Conservation (phyloP, 1,284 basidiomycete genomes). For the Trichosporon faecale region DNA sequence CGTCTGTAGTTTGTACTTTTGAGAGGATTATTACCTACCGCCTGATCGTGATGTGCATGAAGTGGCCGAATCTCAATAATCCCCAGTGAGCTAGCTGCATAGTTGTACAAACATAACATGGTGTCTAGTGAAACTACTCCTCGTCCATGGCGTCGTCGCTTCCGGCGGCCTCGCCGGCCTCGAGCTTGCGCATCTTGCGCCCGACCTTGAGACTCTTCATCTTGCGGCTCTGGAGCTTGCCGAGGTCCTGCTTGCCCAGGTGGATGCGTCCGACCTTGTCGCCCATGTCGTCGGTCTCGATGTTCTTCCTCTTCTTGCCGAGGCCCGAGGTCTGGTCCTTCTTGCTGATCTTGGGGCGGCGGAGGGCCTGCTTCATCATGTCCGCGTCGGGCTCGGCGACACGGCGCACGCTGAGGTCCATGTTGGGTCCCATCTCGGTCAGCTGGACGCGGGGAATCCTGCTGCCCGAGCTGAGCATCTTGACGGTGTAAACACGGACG, state of each 20-base stretch:
- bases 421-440: conserved; percentile 82
- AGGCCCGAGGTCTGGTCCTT: conserved; percentile 76
- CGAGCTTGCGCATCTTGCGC: conserved; percentile 27
- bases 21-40: conserved; percentile 4
- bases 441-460: conserved; percentile 78
- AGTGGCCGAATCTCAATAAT: neutral
- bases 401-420: conserved; percentile 79
- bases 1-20: conserved; percentile 12
- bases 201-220: conserved; percentile 52
- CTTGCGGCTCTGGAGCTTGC: conserved; percentile 65
- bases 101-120: conserved; percentile 19
- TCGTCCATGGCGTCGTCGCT: conserved; percentile 23
- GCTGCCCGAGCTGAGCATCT: conserved; percentile 67
- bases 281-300: conserved; percentile 98
- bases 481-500: conserved; percentile 79
- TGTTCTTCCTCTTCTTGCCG: conserved; percentile 90
- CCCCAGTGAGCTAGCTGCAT: neutral
- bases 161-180: conserved; percentile 24
- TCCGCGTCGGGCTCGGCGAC: conserved; percentile 72
- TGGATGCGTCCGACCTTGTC: conserved; percentile 89
- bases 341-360: conserved; percentile 80
- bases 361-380: conserved; percentile 74
- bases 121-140: conserved; percentile 18
- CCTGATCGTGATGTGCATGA: conserved; percentile 15
- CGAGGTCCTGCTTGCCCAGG: conserved; percentile 83